Conservation (phyloP, 345 rosid genomes). For the Brassica incana region DNA sequence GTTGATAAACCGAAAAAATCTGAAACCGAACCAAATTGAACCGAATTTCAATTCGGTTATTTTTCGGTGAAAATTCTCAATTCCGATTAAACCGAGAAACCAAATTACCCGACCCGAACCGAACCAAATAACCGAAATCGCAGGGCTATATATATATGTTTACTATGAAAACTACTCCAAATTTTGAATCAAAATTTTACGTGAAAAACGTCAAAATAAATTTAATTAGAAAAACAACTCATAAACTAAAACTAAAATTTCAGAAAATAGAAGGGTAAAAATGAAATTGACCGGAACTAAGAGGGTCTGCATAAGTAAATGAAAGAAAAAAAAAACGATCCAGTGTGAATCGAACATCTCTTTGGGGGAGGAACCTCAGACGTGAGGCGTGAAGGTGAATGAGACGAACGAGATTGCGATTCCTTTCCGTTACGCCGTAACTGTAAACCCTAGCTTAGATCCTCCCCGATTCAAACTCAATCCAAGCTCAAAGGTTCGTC, state of each 20-base stretch:
- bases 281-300: neutral
- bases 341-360: slow-evolving; percentile 2
- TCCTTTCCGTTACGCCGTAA: slow-evolving; percentile 2
- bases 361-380: slow-evolving; percentile 23
- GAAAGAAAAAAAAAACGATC: neutral
- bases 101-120: too few species aligned
- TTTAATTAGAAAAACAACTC: neutral
- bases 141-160: neutral
- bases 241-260: neutral
- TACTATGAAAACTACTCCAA: neutral
- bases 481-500: slow-evolving; percentile 26
- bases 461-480: slow-evolving; percentile 2
- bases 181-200: neutral
- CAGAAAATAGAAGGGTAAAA: neutral
- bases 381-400: slow-evolving; percentile 23
- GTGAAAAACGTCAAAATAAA: neutral
- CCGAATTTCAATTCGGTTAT: too few species aligned
- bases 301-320: neutral
- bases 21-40: too few species aligned
- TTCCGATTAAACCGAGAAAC: too few species aligned
- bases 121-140: too few species aligned
- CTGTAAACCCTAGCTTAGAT: slow-evolving; percentile 19
- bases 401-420: slow-evolving; percentile 11
- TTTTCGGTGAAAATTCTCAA: too few species aligned
- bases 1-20: too few species aligned